Conservation (phyloP, 805 yeast species). For the Tetrapisispora namnaoensis region DNA sequence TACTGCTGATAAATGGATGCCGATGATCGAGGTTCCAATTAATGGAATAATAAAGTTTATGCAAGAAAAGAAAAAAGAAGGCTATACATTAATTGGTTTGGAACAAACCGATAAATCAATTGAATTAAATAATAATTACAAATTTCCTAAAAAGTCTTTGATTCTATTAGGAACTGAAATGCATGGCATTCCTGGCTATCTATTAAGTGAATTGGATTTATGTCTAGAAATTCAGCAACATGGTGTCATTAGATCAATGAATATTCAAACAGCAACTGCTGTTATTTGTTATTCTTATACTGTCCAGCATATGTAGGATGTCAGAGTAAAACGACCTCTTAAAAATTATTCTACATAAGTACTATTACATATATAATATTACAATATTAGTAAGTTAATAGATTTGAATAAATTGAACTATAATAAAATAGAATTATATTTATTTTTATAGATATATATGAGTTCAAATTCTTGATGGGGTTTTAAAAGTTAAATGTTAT, state of each 20-base stretch:
- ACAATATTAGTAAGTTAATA: too few relatives aligned
- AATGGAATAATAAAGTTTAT: conserved; percentile 47
- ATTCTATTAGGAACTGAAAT: conserved; percentile 77
- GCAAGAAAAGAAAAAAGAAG: conserved; percentile 54
- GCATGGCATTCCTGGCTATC: conserved; percentile 84
- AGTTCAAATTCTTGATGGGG: too few relatives aligned
- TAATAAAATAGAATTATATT: too few relatives aligned
- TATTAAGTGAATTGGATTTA: conserved; percentile 70
- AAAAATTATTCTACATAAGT: neutral
- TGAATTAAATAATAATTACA: conserved; percentile 48
- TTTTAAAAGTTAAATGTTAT: too few relatives aligned
- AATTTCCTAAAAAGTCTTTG: conserved; percentile 72
- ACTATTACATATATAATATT: too few relatives aligned
- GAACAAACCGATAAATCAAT: conserved; percentile 92
- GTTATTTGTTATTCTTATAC: conserved; percentile 88
- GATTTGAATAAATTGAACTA: too few relatives aligned
- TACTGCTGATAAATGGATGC: conserved; percentile 95
- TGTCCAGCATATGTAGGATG: conserved; percentile 24
- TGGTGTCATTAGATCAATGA: conserved; percentile 91
- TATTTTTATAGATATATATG: too few relatives aligned
- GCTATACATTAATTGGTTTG: conserved; percentile 79
- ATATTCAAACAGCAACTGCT: conserved; percentile 94
- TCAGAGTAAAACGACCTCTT: neutral
- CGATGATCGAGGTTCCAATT: conserved; percentile 64
- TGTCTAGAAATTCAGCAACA: conserved; percentile 88